Base-by-base conservation (phyloP, 1,139 yeast genomes). In the Candida tunisiensis region DNA sequence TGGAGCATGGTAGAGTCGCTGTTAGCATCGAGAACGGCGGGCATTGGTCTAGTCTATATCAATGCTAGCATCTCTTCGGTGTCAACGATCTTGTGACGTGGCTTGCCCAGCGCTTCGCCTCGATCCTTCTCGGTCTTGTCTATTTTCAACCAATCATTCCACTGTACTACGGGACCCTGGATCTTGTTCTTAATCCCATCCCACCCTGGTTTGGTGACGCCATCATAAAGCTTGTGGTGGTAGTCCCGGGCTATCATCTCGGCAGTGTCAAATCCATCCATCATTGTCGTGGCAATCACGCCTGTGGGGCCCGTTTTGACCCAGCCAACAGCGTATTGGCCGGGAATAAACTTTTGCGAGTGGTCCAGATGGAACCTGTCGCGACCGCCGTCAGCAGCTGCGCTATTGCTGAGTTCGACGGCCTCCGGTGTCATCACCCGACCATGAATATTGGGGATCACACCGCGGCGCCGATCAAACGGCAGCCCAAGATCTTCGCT, bases 301-400 rank as follows among this genome's bases (percentile, higher is more conserved):
- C 99, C 99, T 20, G 68, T 65, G 6, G 94, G 82, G 0, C 94
- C 93, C 31, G 66, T 74, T 34, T 77, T 71, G 29, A 85, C 75
- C 99, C 99, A 88, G 0, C 99, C 99, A 4, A 88, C 60, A 2
- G 80, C 72, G 42, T 83, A 88, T 38, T 80, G 55, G 1, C 85
- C 79, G 1, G 61, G 57, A 14, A 34, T 31, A n/a, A n/a, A n/a
- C n/a, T n/a, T n/a, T n/a, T n/a, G n/a, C n/a, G n/a, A n/a, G n/a
- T n/a, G n/a, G n/a, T n/a, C n/a, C n/a, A n/a, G n/a, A n/a, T n/a
- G n/a, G n/a, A n/a, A n/a, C n/a, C n/a, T n/a, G n/a, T n/a, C n/a
- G n/a, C n/a, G n/a, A n/a, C n/a, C n/a, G 10, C 54, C 46, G 9
- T 64, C 40, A n/a, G n/a, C n/a, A n/a, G n/a, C n/a, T n/a, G n/a